Evolutionary conservation across 495 filamentous ascomycete species (phyloP), one percentile per base, ranked within the genome.

Genomic region (Lasiosphaeria ovina): DNA sequence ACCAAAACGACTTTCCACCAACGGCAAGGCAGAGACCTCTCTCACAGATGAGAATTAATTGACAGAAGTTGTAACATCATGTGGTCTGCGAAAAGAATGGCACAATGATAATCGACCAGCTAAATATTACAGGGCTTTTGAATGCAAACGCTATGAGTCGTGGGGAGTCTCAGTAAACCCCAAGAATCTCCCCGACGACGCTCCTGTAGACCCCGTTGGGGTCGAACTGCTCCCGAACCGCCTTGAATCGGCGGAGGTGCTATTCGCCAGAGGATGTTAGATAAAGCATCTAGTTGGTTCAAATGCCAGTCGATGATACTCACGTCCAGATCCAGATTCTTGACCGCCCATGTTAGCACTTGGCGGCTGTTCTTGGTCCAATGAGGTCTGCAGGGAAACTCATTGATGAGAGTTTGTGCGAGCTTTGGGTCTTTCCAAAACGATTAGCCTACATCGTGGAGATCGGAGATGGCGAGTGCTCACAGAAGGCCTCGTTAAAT

Each of bases 311-410:
- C 45, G n/a, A 45, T 5, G 1, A 69, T 24, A 24, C 68, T 63
- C 35, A 72, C 72, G 17, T 58, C 57, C 0, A 77, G 72, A 57
- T 81, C 77, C 16, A 81, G 51, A 55, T 81, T 77, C 68, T 79
- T 76, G 35, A 69, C 74, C 3, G 76, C 67, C 40, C 73, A 69
- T 44, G 63, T 59, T 36, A 81, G 73, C 3, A 80, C 77, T 24
- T 78, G 77, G 9, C 79, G 68, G 35, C 74, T 76, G 59, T 81
- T 81, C 71, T 81, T 81, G 4, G 79, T 81, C 79, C 79, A 81
- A 61, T 81, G 79, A 17, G 79, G 79, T 0, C 79, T 68, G 42
- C 71, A 74, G 0, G 79, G 77, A 55, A 81, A 80, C 59, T 79
- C 77, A 54, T 77, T 68, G 60, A 81, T 72, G 34, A 81, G 72